A percentile compares a stretch with the other conserved stretches of the same genome.
These are phyloP conservation scores for Tulasnella sp. DNA, from an alignment of 768 basidiomycete genomes.

Conservation along the genomic window DNA sequence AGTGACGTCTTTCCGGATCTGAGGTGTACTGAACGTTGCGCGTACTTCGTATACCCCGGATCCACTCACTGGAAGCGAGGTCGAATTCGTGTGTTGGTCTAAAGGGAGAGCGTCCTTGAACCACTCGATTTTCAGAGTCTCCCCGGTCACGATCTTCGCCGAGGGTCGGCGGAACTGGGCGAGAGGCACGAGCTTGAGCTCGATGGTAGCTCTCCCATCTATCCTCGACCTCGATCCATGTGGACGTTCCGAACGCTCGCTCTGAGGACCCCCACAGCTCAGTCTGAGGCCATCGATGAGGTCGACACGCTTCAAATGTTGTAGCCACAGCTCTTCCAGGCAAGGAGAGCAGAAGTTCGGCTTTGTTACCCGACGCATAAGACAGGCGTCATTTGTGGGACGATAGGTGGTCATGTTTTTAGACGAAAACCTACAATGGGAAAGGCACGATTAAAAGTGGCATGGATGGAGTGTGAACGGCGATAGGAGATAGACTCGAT, in stretches of 20 bases:
- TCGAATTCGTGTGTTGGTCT: not conserved
- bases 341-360: slow-evolving; percentile 69
- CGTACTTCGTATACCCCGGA: not conserved
- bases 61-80: not conserved
- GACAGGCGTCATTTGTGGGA: slow-evolving; percentile 74
- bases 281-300: slow-evolving; percentile 44
- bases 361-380: slow-evolving; percentile 62
- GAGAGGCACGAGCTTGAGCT: slow-evolving; percentile 46
- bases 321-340: slow-evolving; percentile 60
- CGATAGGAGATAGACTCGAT: not conserved
- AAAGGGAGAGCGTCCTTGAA: not conserved
- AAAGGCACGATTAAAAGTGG: not conserved
- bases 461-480: not conserved
- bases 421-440: slow-evolving; percentile 42
- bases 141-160: not conserved
- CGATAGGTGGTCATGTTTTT: slow-evolving; percentile 56
- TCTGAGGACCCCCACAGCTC: not conserved
- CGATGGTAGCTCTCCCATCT: slow-evolving; percentile 28
- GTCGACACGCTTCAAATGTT: slow-evolving; percentile 44
- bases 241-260: not conserved
- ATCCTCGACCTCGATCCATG: not conserved
- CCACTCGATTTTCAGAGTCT: not conserved
- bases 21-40: not conserved
- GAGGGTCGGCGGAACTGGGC: slow-evolving; percentile 37
- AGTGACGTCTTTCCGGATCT: not conserved